Percentiles rank a stretch among this genome's conserved stretches.
Conservation (phyloP, 2,329 filamentous ascomycete species). For the Metarhizium guizhouense region DNA sequence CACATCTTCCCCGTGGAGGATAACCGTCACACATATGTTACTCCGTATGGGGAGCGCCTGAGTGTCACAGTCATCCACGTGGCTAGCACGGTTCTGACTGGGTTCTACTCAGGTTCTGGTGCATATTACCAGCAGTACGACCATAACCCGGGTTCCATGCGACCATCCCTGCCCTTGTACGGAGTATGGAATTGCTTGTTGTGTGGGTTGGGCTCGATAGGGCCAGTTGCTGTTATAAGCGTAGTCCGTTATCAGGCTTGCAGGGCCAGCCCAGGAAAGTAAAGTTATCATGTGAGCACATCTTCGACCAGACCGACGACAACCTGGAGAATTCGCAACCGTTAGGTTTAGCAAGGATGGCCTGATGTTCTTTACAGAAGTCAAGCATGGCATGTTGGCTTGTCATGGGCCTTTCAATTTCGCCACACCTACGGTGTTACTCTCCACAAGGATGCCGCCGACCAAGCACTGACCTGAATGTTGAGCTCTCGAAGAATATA, state of each 20-base stretch:
- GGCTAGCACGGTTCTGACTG: not conserved
- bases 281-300: not conserved
- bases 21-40: not conserved
- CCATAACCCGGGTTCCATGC: slow-evolving; percentile 50
- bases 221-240: not conserved
- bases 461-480: not conserved
- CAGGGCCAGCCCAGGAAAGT: not conserved
- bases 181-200: not conserved
- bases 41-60: not conserved
- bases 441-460: not conserved
- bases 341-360: no score
- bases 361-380: not conserved
- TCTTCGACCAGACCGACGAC: not conserved
- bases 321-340: not conserved
- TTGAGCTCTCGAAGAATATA: not conserved
- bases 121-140: not conserved
- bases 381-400: not conserved
- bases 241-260: not conserved
- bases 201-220: slow-evolving; percentile 45
- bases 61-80: slow-evolving; percentile 3
- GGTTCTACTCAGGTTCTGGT: not conserved
- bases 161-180: slow-evolving; percentile 39
- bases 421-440: not conserved
- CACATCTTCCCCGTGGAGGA: not conserved
- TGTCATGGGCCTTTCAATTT: no score